Base-by-base conservation (phyloP, 495 filamentous ascomycete genomes). In the Penicillium bialowiezense region DNA sequence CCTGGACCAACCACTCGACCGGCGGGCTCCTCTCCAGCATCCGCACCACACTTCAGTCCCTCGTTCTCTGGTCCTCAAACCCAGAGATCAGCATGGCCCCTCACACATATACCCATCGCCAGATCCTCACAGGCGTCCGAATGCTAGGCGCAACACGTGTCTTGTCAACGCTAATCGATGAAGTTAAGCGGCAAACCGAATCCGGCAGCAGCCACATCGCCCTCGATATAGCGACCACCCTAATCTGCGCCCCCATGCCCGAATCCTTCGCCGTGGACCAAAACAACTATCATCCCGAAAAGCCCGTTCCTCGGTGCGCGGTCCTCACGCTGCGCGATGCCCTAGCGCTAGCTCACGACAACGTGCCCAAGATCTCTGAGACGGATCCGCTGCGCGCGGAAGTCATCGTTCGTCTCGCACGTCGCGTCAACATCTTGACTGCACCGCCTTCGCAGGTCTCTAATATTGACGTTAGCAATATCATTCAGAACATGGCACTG, bases 51-150 rank as follows among this genome's bases (percentile, higher is more conserved):
- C 70, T 95, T 7, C 83, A 87, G 40, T 73, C 73, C 5, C 78
- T 96, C 0, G 71, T 87, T 1, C 69, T 83, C 14, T 97, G 92
- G 93, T 83, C 77, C 34, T 68, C 84, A 3, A 78, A 81, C 44
- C 78, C 81, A 0, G 78, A 79, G 7, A 72, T 86, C 17, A 84
- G 76, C 50, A 78, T 80, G 48, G 80, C 84, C 31, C 87, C 90
- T 7, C 80, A 86, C 1, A 76, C 77, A 12, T 97, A 95, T 67
- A 90, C 87, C 0, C 88, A 92, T 61, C 83, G 87, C 12, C 88
- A 90, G 47, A 66, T 93, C 6, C 69, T 88, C 12, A 71, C 78
- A 0, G 83, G 81, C 0, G 66, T 85, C 44, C 78, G 80, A n/a
- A 77, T 93, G 24, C 77, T 89, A 1, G 90, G 91, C 41, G 78